Evolutionary conservation across 129 eudicot species (phyloP).

Genomic region (Pittosporum tobira): DNA sequence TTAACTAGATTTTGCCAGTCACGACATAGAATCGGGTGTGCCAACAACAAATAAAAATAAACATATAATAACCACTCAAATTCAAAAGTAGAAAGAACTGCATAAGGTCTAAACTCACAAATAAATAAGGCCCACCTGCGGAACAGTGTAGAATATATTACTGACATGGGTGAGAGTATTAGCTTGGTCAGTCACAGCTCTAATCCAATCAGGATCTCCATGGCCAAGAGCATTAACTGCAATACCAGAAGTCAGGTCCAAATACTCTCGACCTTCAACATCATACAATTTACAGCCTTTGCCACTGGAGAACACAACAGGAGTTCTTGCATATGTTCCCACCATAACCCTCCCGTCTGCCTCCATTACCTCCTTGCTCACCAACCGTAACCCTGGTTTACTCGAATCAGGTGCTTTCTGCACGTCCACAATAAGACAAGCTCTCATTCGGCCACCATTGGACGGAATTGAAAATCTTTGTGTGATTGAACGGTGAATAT

Average conservation of each 20-base stretch:
- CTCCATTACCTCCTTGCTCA: conserved; percentile 41
- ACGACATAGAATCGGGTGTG: no score
- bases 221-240: conserved; percentile 95
- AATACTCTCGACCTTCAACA: conserved; percentile 65
- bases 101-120: no score
- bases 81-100: no score
- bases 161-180: conserved; percentile 52
- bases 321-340: conserved; percentile 72
- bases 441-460: conserved; percentile 1
- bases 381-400: background rate
- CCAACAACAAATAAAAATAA: no score
- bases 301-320: conserved; percentile 66
- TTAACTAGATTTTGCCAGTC: no score
- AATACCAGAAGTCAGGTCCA: conserved; percentile 76
- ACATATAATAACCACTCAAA: no score
- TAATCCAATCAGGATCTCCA: conserved; percentile 74
- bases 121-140: conserved; percentile 43
- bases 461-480: background rate
- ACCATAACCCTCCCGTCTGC: conserved; percentile 48
- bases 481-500: background rate
- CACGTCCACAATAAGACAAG: conserved; percentile 9
- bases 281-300: conserved; percentile 75
- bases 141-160: conserved; percentile 54
- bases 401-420: background rate
- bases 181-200: conserved; percentile 52